These are phyloP conservation scores for Mycena vulgaris DNA, from an alignment of 768 basidiomycete genomes.

Conservation along the genomic window DNA sequence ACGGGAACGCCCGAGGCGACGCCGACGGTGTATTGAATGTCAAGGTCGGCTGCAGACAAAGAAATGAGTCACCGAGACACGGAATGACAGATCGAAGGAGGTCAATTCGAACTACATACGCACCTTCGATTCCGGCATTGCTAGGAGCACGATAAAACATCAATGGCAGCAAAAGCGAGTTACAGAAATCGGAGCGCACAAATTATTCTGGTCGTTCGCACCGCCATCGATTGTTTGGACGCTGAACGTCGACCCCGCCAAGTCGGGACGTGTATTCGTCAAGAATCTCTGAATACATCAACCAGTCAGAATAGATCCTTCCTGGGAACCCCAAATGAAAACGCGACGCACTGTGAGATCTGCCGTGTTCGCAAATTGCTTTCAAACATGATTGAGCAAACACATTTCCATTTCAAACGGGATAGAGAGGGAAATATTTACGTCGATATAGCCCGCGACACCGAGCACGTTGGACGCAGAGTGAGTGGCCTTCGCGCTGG, in stretches of 20 bases:
- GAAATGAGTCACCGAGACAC: slow-evolving; percentile 43
- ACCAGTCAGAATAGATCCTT: too few species aligned
- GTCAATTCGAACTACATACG: too few species aligned
- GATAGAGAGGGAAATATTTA: slow-evolving; percentile 11
- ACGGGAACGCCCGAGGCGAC: slow-evolving; percentile 53
- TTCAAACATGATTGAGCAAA: slow-evolving; percentile 38
- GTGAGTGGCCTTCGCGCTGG: slow-evolving; percentile 13
- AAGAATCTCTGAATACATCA: slow-evolving; percentile 41
- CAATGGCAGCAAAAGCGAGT: neutral
- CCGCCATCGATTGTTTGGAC: slow-evolving; percentile 42
- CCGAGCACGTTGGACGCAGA: slow-evolving; percentile 47
- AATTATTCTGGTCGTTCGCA: slow-evolving; percentile 37
- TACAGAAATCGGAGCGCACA: slow-evolving; percentile 29
- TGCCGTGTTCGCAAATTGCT: slow-evolving; percentile 49
- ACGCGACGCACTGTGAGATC: slow-evolving; percentile 1
- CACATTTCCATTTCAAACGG: neutral
- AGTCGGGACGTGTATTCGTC: slow-evolving; percentile 47
- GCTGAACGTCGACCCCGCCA: slow-evolving; percentile 36
- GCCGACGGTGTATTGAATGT: slow-evolving; percentile 59
- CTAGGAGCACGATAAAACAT: slow-evolving; percentile 11
- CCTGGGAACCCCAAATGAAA: too few species aligned
- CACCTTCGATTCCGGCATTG: slow-evolving; percentile 47
- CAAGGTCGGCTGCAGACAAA: slow-evolving; percentile 53
- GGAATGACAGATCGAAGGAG: neutral
- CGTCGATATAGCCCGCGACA: slow-evolving; percentile 47